Evolutionary conservation across 2,329 filamentous ascomycete species (phyloP), one percentile per base, ranked within the genome.

Genomic region (Beauveria australis): DNA sequence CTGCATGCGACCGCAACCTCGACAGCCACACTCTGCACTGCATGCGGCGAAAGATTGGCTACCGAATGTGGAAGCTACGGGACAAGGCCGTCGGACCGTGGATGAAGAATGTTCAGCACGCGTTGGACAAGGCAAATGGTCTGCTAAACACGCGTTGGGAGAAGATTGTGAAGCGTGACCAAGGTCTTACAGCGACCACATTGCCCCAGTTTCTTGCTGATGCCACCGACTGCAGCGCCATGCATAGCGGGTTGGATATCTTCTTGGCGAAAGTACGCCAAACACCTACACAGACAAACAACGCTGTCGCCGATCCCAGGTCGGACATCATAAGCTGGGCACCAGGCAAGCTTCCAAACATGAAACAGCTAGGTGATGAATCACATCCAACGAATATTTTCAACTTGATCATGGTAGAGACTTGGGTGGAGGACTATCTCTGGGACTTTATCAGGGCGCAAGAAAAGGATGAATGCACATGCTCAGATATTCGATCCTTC

Each of bases 401-500:
- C 65, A 47, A 53, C 7, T 65, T 82, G 1, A 67, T 67, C 7
- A 72, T 70, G 5, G 70, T 84, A 16, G 82, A 85, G 64, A 26
- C 54, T 0, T 85, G 82, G 82, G 75, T 82, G 5, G 67, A 70
- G 4, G n/a, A 68, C 0, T 47, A 74, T 48, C 70, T 83, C 0
- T 46, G 64, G 1, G 10, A 22, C 0, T 82, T 79, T 78, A 48
- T 76, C 1, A 51, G 64, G 1, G 5, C 2, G 1, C 62, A 74
- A 43, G 59, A 62, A 5, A 26, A 9, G 0, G 62, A 67, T 10
- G 24, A 49, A 0, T n/a, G 44, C 0, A 70, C 69, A 5, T 78
- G 73, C 55, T 18, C n/a, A 0, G 30, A 61, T 4, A 67, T 79
- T 1, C 62, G 58, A 44, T 14, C 10, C 0, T 53, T 74, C 4